Base-by-base conservation (phyloP, 1,284 basidiomycete species). In the Cutaneotrichosporon cyanovorans region DNA sequence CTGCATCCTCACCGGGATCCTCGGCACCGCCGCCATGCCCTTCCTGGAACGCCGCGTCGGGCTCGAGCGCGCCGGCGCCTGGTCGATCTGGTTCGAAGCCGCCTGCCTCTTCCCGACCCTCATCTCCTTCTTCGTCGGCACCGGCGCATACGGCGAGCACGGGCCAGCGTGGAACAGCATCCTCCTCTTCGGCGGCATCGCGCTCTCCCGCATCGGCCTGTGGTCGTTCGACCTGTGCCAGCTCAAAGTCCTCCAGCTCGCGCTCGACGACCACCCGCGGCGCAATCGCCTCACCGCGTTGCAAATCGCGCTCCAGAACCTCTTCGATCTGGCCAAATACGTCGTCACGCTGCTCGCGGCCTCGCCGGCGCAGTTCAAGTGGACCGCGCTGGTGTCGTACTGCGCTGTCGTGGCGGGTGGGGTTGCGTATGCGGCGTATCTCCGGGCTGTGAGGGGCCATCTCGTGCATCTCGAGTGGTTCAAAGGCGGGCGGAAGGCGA, bases 11-110 rank as follows among this genome's bases (percentile, higher is more conserved):
- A 72, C 73, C 4, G 75, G 75, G 0, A 51, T 77, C 10, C 16
- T 72, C 0, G 75, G 76, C 0, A 77, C 76, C 0, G 57, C 71
- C 3, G 40, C 67, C 6, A 75, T 76, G 74, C 76, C 76, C 0
- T 33, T 59, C 4, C 55, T 76, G 18, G 74, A 75, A 46, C 56
- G 51, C 4, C 51, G 31, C 25, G 58, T 76, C 11, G 75, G 76
- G 0, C 61, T 77, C 2, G 70, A 72, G 5, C 56, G 75, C 18
- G 71, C 75, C 0, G 76, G 76, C 12, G 70, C 69, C 0, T 77
- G 74, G 74, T 66, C 62, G 14, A 69, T 74, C 38, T 65, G 65
- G 68, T 66, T 63, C 42, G 70, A 74, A 37, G 59, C 66, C 30
- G 38, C 48, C 1, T 69, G 66, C 31, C 63, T 74, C 7, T 42